phyloP scores from a whole-genome alignment of 441 rosid genomes.

The Eruca vesicaria region DNA sequence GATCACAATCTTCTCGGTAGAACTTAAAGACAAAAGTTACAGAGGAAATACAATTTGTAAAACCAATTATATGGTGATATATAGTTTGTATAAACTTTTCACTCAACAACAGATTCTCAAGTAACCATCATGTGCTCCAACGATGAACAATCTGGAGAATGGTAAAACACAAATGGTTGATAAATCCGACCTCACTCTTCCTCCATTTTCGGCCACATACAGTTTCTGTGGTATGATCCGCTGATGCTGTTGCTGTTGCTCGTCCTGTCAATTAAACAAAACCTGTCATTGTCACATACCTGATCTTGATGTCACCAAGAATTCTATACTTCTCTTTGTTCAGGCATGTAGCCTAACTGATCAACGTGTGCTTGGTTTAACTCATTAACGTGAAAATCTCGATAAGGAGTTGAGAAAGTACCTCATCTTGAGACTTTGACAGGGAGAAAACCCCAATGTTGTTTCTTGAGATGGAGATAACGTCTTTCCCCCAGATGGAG shows the following conservation, averaged over 20 bases:
- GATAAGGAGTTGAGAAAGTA: conserved; percentile 37
- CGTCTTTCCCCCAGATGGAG: conserved; percentile 86
- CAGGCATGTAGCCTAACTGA: neutral
- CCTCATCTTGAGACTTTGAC: conserved; percentile 61
- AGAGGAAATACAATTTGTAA: neutral
- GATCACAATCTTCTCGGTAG: neutral
- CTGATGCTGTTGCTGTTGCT: conserved; percentile 40
- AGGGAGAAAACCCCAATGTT: conserved; percentile 83
- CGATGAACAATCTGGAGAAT: conserved; percentile 72
- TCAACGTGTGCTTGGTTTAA: conserved; percentile 4
- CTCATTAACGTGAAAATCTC: neutral
- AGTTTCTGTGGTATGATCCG: conserved; percentile 71
- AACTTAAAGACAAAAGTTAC: neutral
- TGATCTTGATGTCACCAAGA: neutral
- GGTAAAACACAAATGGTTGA: conserved; percentile 77
- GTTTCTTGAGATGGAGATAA: conserved; percentile 84
- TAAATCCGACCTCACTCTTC: conserved; percentile 57
- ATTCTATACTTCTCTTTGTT: neutral
- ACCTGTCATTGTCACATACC: conserved; percentile 5
- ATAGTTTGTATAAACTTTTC: neutral
- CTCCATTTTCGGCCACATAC: conserved; percentile 51
- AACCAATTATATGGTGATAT: neutral
- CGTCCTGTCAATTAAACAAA: conserved; percentile 51
- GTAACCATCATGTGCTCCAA: conserved; percentile 88
- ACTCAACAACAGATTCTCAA: conserved; percentile 72